Percentiles rank a stretch among this genome's conserved stretches.
Conservation (phyloP, 345 rosid genomes). For the Linum usitatissimum region DNA sequence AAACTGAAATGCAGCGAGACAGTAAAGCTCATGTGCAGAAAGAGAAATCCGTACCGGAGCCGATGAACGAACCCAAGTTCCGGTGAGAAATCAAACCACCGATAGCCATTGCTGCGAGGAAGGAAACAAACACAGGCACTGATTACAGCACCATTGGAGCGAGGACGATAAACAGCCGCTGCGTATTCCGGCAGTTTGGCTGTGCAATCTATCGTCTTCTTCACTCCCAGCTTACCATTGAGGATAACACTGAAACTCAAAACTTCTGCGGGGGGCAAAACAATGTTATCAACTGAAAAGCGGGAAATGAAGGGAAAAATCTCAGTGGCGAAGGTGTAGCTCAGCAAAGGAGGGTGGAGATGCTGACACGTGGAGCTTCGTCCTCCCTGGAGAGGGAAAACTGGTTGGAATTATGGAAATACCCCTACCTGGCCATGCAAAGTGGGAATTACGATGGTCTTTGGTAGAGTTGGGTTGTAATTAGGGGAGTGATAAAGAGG, state of each 20-base stretch:
- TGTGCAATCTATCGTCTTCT: background rate
- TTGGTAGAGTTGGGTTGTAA: background rate
- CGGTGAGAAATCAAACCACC: conserved; percentile 67
- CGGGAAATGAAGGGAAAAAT: conserved; percentile 29
- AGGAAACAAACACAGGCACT: background rate
- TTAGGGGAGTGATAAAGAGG: background rate
- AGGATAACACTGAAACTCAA: background rate
- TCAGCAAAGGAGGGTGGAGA: conserved; percentile 40
- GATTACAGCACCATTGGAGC: conserved; percentile 27
- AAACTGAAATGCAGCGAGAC: conserved; percentile 14
- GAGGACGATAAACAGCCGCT: background rate
- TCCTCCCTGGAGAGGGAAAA: conserved; percentile 17
- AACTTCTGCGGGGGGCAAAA: background rate
- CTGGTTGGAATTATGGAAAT: background rate
- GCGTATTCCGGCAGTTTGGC: too few relatives aligned
- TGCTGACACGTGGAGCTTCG: conserved; percentile 55
- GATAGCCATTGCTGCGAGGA: conserved; percentile 44
- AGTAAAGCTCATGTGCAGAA: conserved; percentile 8
- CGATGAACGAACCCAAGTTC: conserved; percentile 42
- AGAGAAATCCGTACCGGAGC: conserved; percentile 39
- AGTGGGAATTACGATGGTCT: background rate
- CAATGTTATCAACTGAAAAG: conserved; percentile 15
- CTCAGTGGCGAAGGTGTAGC: conserved; percentile 29
- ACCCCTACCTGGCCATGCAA: conserved; percentile 8
- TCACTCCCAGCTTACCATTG: background rate